Percentiles rank a stretch among this genome's conserved stretches.
phyloP scores from a whole-genome alignment of 2,329 filamentous ascomycete species.

The Fusarium sp. region DNA sequence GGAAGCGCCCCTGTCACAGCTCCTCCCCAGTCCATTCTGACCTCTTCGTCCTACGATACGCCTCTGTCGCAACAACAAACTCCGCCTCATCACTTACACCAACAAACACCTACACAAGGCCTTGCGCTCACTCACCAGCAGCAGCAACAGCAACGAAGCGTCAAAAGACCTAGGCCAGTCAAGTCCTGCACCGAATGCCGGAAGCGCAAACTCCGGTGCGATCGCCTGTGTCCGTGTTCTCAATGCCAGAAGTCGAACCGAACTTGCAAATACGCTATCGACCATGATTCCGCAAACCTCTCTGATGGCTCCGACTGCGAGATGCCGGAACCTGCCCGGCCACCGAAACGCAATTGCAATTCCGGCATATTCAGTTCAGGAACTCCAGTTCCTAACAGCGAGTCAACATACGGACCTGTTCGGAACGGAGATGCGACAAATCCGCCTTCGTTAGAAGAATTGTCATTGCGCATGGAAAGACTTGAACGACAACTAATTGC shows the following conservation, averaged over 20 bases:
- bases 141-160: constrained; percentile 57
- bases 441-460: constrained; percentile 59
- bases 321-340: constrained; percentile 50
- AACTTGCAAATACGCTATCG: constrained; percentile 64
- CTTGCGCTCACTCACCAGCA: constrained; percentile 42
- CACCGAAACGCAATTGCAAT: constrained; percentile 56
- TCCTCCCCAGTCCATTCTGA: constrained; percentile 34
- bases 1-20: constrained; percentile 30
- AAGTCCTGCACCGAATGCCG: constrained; percentile 70
- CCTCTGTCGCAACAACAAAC: constrained; percentile 46
- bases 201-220: constrained; percentile 69
- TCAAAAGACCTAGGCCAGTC: constrained; percentile 67
- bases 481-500: constrained; percentile 64
- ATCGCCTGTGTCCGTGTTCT: constrained; percentile 67
- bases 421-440: constrained; percentile 53
- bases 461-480: constrained; percentile 64
- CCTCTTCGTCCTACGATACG: constrained; percentile 44
- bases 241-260: constrained; percentile 70
- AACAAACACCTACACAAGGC: constrained; percentile 45
- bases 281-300: constrained; percentile 60
- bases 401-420: constrained; percentile 42
- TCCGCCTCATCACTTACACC: constrained; percentile 48
- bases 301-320: constrained; percentile 65
- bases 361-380: constrained; percentile 43
- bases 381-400: constrained; percentile 42